These are phyloP conservation scores for Microdochium paspali DNA, from an alignment of 2,329 filamentous ascomycete species.

Conservation along the genomic window DNA sequence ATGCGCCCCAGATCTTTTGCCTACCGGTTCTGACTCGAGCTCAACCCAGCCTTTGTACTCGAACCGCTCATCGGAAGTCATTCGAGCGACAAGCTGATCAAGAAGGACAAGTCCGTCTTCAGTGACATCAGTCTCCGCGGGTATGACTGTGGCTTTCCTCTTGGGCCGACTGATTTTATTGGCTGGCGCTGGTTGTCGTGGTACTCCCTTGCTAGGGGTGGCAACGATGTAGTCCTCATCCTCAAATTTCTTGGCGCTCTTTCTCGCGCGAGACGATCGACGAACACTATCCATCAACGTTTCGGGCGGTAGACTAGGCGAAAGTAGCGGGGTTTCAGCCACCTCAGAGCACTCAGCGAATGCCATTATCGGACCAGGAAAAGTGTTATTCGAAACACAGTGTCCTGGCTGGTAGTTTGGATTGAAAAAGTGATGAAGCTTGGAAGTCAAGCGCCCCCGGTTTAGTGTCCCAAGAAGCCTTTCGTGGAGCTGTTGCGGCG, in stretches of 20 bases:
- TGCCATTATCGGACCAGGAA: neutral
- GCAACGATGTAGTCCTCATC: neutral
- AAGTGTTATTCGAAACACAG: neutral
- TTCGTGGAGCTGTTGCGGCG: too few species aligned
- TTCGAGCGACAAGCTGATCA: constrained; percentile 34
- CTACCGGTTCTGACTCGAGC: constrained; percentile 80
- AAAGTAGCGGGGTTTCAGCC: neutral
- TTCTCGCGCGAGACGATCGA: neutral
- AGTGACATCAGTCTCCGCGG: constrained; percentile 17
- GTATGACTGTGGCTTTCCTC: constrained; percentile 29
- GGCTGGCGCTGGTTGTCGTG: neutral
- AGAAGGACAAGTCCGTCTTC: constrained; percentile 27
- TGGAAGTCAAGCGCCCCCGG: too few species aligned
- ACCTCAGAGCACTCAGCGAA: neutral
- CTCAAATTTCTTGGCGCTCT: neutral
- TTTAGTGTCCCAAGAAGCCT: too few species aligned
- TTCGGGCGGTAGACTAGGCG: neutral
- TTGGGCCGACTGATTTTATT: constrained; percentile 24
- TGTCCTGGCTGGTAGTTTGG: too few species aligned
- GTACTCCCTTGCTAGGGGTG: neutral
- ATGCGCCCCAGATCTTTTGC: constrained; percentile 12
- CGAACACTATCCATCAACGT: neutral
- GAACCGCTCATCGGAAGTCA: constrained; percentile 40
- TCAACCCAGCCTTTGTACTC: constrained; percentile 71
- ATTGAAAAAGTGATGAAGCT: too few species aligned